Evolutionary conservation across 345 rosid genomes (phyloP).

Genomic region (Zanthoxylum bungeanum): DNA sequence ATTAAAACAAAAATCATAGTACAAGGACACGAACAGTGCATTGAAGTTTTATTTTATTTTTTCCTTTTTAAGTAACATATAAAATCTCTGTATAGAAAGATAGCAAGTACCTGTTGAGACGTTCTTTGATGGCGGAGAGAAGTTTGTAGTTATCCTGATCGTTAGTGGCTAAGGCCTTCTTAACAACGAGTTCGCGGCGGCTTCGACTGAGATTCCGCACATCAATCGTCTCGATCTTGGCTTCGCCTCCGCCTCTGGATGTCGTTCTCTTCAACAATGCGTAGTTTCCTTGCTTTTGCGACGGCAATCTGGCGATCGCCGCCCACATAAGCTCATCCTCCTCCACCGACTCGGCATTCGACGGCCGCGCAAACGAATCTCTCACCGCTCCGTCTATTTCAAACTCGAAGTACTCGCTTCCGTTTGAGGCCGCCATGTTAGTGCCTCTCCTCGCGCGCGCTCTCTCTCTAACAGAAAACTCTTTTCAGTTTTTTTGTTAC

Average conservation of each 20-base stretch:
- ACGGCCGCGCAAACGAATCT: slow-evolving; percentile 58
- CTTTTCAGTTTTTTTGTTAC: too few relatives aligned
- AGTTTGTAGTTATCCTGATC: slow-evolving; percentile 72
- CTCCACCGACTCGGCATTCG: slow-evolving; percentile 61
- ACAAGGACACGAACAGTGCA: too few relatives aligned
- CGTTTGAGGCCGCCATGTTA: slow-evolving; percentile 58
- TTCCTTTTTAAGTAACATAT: too few relatives aligned
- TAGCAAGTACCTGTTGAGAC: slow-evolving; percentile 80
- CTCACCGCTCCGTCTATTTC: slow-evolving; percentile 44
- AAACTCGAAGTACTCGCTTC: slow-evolving; percentile 74
- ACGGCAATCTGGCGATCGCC: slow-evolving; percentile 67
- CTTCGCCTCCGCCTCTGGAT: slow-evolving; percentile 24
- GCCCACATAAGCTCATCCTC: slow-evolving; percentile 71
- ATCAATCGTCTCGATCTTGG: slow-evolving; percentile 51
- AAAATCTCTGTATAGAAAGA: too few relatives aligned
- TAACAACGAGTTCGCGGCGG: slow-evolving; percentile 64
- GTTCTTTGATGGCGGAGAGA: slow-evolving; percentile 70
- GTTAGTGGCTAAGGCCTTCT: slow-evolving; percentile 77
- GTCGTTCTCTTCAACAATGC: slow-evolving; percentile 41
- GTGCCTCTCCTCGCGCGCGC: not conserved
- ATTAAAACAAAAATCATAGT: too few relatives aligned
- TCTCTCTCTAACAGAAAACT: not conserved
- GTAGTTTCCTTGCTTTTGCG: slow-evolving; percentile 47
- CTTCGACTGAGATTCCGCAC: slow-evolving; percentile 59
- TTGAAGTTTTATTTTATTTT: too few relatives aligned